phyloP scores from a whole-genome alignment of 2,329 filamentous ascomycete species.

The Sclerotiophoma versabilis region DNA sequence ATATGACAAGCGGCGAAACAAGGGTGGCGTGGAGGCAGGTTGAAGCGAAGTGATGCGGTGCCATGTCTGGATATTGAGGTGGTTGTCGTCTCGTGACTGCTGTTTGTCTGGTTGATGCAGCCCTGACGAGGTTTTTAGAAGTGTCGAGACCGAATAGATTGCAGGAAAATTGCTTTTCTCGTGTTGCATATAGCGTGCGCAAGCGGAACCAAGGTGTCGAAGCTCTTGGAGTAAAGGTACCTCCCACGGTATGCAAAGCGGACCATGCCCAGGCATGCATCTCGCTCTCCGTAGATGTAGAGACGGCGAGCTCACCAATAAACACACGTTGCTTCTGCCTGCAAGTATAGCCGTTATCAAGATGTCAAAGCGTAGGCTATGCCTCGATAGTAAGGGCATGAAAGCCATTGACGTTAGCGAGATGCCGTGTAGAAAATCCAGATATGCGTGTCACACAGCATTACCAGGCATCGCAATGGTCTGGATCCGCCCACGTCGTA shows the following conservation, averaged over 20 bases:
- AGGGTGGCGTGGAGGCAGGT: neutral
- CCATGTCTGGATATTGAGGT: neutral
- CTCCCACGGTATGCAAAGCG: no score
- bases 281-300: no score
- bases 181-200: neutral
- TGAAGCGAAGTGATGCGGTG: conserved; percentile 4
- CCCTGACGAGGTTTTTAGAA: neutral
- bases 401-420: conserved; percentile 9
- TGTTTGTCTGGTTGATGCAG: neutral
- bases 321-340: neutral
- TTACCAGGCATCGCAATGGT: conserved; percentile 15
- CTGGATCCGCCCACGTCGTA: conserved; percentile 22
- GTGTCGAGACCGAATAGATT: neutral
- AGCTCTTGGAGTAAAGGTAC: neutral
- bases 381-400: conserved; percentile 14
- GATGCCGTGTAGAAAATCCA: conserved; percentile 9
- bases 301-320: neutral
- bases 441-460: conserved; percentile 5
- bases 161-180: neutral
- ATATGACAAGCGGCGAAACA: conserved; percentile 17
- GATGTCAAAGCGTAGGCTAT: conserved; percentile 2
- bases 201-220: neutral
- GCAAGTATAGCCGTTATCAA: conserved; percentile 9
- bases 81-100: conserved; percentile 1
- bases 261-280: no score